Evolutionary conservation across 257 asterid genomes (phyloP).

Genomic region (Schizonepeta tenuifolia): DNA sequence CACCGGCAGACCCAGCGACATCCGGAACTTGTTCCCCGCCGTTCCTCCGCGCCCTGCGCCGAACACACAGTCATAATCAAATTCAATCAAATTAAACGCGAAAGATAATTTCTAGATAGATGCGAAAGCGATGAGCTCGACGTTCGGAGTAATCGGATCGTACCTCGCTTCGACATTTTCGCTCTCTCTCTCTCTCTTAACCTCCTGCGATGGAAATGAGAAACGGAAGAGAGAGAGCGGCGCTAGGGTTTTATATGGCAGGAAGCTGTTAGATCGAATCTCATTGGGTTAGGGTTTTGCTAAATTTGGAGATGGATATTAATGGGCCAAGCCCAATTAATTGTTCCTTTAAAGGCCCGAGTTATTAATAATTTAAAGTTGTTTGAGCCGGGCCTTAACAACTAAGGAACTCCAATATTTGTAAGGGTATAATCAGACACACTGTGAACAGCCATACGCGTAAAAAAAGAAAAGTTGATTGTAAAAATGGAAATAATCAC

Average conservation of each 20-base stretch:
- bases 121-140: neutral
- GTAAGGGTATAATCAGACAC: too few relatives aligned
- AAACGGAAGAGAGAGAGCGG: neutral
- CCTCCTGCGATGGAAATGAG: constrained; percentile 19
- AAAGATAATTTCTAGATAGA: neutral
- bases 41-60: constrained; percentile 58
- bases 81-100: neutral
- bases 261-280: neutral
- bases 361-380: too few relatives aligned
- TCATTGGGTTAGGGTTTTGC: constrained; percentile 33
- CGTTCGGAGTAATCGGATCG: neutral
- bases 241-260: constrained; percentile 32
- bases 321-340: neutral
- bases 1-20: constrained; percentile 65
- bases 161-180: constrained; percentile 65
- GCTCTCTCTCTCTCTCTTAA: constrained; percentile 25
- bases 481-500: too few relatives aligned
- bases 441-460: too few relatives aligned
- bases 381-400: too few relatives aligned
- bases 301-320: neutral
- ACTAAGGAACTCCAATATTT: too few relatives aligned
- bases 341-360: too few relatives aligned
- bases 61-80: neutral
- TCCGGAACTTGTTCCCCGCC: constrained; percentile 64
- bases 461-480: too few relatives aligned